Percentiles rank a stretch among this genome's conserved stretches.
Evolutionary conservation across 2,329 filamentous ascomycete species (phyloP).

Genomic region (Fusarium abutilonis): DNA sequence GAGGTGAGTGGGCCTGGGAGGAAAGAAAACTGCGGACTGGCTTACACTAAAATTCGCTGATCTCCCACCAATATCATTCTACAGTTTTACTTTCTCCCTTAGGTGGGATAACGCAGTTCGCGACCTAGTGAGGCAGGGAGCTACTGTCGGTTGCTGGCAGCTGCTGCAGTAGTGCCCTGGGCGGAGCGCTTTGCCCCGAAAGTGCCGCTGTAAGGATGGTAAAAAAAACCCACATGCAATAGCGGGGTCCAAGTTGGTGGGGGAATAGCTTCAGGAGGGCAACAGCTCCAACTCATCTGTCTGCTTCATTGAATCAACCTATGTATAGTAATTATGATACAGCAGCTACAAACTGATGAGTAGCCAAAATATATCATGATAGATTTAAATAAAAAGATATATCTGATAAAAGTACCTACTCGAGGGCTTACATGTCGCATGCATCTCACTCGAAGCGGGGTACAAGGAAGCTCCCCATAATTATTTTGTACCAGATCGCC

Average conservation of each 20-base stretch:
- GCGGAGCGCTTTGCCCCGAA: constrained; percentile 44
- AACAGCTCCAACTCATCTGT: constrained; percentile 14
- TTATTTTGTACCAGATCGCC: constrained; percentile 40
- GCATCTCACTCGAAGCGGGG: constrained; percentile 26
- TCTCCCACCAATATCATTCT: too few relatives aligned
- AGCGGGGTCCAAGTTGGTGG: constrained; percentile 40
- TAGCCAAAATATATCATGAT: background rate
- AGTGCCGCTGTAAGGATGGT: constrained; percentile 31
- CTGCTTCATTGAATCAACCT: background rate
- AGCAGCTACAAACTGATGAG: background rate
- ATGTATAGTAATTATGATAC: background rate
- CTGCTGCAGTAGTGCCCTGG: constrained; percentile 38
- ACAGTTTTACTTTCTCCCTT: too few relatives aligned
- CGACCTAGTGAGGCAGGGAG: constrained; percentile 22
- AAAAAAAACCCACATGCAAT: constrained; percentile 28
- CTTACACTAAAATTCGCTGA: too few relatives aligned
- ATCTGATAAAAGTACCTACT: background rate
- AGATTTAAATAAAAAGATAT: background rate
- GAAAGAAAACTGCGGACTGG: too few relatives aligned
- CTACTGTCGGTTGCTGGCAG: constrained; percentile 33
- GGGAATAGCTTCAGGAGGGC: constrained; percentile 37
- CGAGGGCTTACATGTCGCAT: constrained; percentile 19
- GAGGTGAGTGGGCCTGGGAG: constrained; percentile 1
- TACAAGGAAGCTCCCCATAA: constrained; percentile 41
- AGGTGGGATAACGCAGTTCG: constrained; percentile 23